These are phyloP conservation scores for Lentinula aciculospora DNA, from an alignment of 768 basidiomycete genomes.

Conservation along the genomic window DNA sequence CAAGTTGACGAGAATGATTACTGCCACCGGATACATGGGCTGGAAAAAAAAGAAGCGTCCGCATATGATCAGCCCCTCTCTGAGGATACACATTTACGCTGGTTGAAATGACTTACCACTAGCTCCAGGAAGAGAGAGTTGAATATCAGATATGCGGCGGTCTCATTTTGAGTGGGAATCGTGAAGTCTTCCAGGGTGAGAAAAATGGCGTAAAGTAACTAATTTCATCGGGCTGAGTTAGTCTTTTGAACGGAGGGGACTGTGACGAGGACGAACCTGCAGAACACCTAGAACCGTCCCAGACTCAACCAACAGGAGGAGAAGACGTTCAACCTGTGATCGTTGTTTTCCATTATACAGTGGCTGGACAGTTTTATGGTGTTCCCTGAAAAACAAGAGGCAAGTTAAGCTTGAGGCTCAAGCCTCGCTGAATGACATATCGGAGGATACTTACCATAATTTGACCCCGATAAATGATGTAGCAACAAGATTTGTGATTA, in stretches of 20 bases:
- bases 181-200: not conserved
- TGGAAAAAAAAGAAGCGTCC: not conserved
- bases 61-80: not conserved
- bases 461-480: not conserved
- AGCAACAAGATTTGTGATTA: not conserved
- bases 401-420: not conserved
- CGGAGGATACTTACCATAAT: not conserved
- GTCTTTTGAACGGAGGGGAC: not conserved
- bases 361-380: not conserved
- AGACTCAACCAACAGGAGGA: not conserved
- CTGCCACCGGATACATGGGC: not conserved
- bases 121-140: not conserved
- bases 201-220: not conserved
- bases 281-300: not conserved
- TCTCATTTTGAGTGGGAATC: not conserved
- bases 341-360: not conserved
- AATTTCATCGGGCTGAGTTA: not conserved
- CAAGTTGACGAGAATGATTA: not conserved
- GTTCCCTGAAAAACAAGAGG: not conserved
- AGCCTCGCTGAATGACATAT: not conserved
- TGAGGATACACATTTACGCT: not conserved
- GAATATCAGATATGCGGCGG: not conserved
- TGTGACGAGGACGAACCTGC: not conserved
- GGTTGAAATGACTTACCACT: not conserved
- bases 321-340: not conserved